Base-by-base conservation (phyloP, 371 early-diverging fungal species). In the Syncephalastrum monosporum region DNA sequence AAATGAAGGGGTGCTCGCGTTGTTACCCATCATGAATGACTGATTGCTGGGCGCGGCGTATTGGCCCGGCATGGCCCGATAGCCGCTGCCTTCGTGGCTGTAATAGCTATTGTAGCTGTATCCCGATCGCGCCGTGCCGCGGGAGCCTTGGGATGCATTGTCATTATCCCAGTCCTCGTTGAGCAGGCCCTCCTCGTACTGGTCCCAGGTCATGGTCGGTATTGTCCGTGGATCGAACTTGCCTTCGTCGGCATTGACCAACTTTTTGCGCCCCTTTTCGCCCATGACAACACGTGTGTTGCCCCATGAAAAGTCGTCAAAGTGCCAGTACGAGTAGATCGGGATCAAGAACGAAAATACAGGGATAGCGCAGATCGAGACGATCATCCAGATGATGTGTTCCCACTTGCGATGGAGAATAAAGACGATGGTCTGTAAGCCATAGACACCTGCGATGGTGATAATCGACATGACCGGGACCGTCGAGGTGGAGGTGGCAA, bases 301-400 rank as follows among this genome's bases (percentile, higher is more conserved):
- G 55, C 91, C 91, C 91, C 91, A 92, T 0, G 83, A 82, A 61
- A 92, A 91, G 67, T 92, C 90, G 60, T 92, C 91, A 67, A 92
- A 91, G 62, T 90, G 91, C 92, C 92, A 92, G 71, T 88, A 92
- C 1, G 91, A 77, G 58, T 92, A 92, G 15, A 87, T 66, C 0
- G 79, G 85, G 21, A 85, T 75, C 7, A 69, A 65, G 56, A 84
- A 77, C 13, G 77, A 72, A 54, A 82, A 86, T 0, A 86, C 69
- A 1, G 86, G 86, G 50, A 86, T 82, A 4, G 84, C 83, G 14
- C 82, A 55, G 13, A 84, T 69, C 17, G 84, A 84, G 47, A 92
- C 83, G 50, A 90, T 75, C 88, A 92, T 86, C 91, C 91, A 92
- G 6, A 87, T 82, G 50, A 92, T 82, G 59, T 90, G 86, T 42